Conservation (phyloP, 2,329 filamentous ascomycete species). For the Colletotrichum sp. region DNA sequence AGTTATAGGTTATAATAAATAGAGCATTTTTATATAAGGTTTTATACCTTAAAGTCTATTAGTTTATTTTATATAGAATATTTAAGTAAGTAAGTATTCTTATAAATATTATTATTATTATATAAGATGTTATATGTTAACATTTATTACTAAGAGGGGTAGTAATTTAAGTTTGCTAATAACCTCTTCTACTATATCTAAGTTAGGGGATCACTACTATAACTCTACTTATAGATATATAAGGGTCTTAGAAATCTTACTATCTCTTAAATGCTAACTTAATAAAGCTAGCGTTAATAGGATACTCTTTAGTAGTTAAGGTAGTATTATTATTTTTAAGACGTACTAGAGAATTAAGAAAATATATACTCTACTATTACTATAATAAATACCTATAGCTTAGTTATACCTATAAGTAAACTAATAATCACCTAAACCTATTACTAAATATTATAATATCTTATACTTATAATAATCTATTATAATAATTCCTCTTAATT, state of each 20-base stretch:
- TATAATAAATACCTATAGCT: neutral
- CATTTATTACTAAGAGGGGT: neutral
- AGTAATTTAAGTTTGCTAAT: neutral
- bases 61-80: too few relatives aligned
- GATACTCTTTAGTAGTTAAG: neutral
- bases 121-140: too few relatives aligned
- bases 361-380: neutral
- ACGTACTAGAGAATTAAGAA: neutral
- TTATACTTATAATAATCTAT: neutral
- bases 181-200: neutral
- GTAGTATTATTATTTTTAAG: neutral
- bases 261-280: neutral
- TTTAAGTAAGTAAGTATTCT: too few relatives aligned
- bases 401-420: neutral
- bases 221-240: neutral
- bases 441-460: neutral
- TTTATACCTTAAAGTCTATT: too few relatives aligned
- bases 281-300: neutral
- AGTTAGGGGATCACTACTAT: too few relatives aligned
- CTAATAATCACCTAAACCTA: neutral
- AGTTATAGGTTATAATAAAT: too few relatives aligned
- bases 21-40: too few relatives aligned
- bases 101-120: too few relatives aligned
- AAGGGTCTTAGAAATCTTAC: neutral
- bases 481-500: neutral